Percentiles rank a stretch among this genome's conserved stretches.
Conservation (phyloP, 805 yeast species). For the Schizosaccharomyces japonicus region DNA sequence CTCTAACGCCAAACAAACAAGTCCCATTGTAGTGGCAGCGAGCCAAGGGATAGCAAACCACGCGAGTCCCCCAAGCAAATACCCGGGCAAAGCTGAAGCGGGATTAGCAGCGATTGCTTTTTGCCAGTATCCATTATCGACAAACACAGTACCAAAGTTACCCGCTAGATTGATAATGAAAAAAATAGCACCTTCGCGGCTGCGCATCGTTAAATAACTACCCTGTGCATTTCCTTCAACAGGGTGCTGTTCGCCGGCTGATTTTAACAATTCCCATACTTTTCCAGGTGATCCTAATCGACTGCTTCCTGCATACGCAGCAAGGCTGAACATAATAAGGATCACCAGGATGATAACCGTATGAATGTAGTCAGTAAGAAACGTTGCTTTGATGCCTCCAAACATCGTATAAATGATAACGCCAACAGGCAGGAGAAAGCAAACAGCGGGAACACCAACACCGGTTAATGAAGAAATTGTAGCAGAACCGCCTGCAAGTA, state of each 20-base stretch:
- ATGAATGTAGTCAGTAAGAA: slow-evolving; percentile 55
- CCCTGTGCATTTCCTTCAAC: slow-evolving; percentile 64
- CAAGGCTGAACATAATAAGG: slow-evolving; percentile 58
- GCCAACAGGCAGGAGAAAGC: slow-evolving; percentile 62
- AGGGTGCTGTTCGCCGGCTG: slow-evolving; percentile 37
- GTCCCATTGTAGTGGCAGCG: slow-evolving; percentile 17
- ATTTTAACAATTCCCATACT: slow-evolving; percentile 51
- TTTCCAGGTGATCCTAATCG: slow-evolving; percentile 58
- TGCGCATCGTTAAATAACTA: slow-evolving; percentile 68
- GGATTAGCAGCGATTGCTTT: slow-evolving; percentile 24
- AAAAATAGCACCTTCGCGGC: slow-evolving; percentile 70
- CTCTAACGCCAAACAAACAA: slow-evolving; percentile 29
- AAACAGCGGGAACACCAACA: slow-evolving; percentile 56
- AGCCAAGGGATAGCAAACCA: slow-evolving; percentile 24
- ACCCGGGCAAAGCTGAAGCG: slow-evolving; percentile 21
- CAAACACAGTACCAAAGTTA: slow-evolving; percentile 16
- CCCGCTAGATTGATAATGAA: slow-evolving; percentile 49
- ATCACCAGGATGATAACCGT: slow-evolving; percentile 61
- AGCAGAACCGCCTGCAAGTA: slow-evolving; percentile 75
- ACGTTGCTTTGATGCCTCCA: slow-evolving; percentile 69
- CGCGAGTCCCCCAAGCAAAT: slow-evolving; percentile 24
- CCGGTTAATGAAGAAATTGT: slow-evolving; percentile 64
- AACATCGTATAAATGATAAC: slow-evolving; percentile 49
- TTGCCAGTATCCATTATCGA: slow-evolving; percentile 18
- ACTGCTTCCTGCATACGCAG: slow-evolving; percentile 46